Evolutionary conservation across 192 early-diverging fungal species (phyloP).

Genomic region (Coemansia sp.): DNA sequence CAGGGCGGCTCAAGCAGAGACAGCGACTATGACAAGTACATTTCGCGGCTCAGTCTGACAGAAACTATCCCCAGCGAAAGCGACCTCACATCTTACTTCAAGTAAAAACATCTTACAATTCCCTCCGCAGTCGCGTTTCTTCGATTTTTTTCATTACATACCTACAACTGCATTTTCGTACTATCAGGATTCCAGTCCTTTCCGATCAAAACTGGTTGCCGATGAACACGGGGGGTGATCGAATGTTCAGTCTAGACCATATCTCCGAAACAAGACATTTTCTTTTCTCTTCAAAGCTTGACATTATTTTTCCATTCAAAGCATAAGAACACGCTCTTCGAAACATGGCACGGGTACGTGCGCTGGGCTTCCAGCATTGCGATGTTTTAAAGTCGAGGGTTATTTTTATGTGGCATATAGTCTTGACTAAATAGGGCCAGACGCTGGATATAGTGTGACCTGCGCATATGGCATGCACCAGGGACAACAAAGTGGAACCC

Average conservation of each 20-base stretch:
- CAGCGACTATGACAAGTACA: conserved; percentile 2
- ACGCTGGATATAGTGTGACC: not conserved
- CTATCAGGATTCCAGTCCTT: too few species aligned
- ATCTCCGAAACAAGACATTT: too few species aligned
- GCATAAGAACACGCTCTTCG: too few species aligned
- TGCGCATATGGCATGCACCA: not conserved
- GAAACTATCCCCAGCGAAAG: conserved; percentile 3
- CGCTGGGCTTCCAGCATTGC: too few species aligned
- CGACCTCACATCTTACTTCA: conserved; percentile 1
- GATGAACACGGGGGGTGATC: too few species aligned
- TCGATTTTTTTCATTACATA: not conserved
- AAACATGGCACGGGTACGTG: too few species aligned
- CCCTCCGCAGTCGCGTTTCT: too few species aligned
- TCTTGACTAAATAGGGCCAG: not conserved
- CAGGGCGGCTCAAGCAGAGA: not conserved
- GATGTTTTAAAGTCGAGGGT: too few species aligned
- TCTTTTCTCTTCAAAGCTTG: too few species aligned
- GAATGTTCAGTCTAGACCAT: too few species aligned
- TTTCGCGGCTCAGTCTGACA: conserved; percentile 3
- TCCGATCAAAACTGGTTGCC: too few species aligned
- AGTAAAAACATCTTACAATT: not conserved
- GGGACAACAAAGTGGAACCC: not conserved
- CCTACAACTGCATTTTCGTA: not conserved
- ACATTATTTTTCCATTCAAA: too few species aligned
- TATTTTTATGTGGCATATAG: not conserved